phyloP scores from a whole-genome alignment of 2,329 filamentous ascomycete genomes.

The Penicillium palitans region DNA sequence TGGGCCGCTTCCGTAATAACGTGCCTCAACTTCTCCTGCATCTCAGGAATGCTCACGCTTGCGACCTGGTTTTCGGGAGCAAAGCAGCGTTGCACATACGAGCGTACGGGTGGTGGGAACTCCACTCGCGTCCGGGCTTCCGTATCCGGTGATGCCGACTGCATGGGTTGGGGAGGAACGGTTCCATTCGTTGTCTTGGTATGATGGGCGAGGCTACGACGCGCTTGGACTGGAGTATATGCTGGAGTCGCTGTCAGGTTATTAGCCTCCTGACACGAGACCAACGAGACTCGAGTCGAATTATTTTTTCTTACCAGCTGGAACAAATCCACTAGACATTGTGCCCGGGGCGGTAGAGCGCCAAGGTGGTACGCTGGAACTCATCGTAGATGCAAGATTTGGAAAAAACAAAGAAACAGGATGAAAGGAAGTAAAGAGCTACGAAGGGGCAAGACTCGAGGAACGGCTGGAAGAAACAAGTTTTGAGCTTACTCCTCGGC shows the following conservation, averaged over 20 bases:
- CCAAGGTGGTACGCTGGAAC: constrained; percentile 43
- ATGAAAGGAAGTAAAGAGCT: constrained; percentile 16
- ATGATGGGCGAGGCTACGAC: constrained; percentile 57
- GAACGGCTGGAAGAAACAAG: background rate
- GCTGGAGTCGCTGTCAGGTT: constrained; percentile 49
- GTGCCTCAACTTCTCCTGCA: constrained; percentile 80
- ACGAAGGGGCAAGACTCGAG: constrained; percentile 15
- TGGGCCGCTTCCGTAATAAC: constrained; percentile 83
- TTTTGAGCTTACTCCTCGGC: constrained; percentile 7
- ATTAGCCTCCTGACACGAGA: constrained; percentile 18
- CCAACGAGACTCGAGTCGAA: background rate
- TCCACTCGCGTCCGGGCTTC: constrained; percentile 59
- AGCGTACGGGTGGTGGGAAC: constrained; percentile 79
- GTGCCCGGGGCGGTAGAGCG: constrained; percentile 35
- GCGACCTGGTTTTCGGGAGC: constrained; percentile 67
- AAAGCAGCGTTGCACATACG: constrained; percentile 89
- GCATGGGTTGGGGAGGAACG: constrained; percentile 28
- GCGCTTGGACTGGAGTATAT: constrained; percentile 63
- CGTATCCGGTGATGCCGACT: constrained; percentile 37
- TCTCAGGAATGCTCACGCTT: constrained; percentile 64
- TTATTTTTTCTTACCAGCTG: constrained; percentile 34
- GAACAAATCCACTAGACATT: constrained; percentile 30
- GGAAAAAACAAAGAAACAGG: constrained; percentile 16
- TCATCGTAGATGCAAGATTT: constrained; percentile 35
- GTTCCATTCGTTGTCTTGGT: constrained; percentile 21